Evolutionary conservation across 805 yeast genomes (phyloP), one percentile per base, ranked within the genome.

Genomic region (Kazachstania kunashirensis): DNA sequence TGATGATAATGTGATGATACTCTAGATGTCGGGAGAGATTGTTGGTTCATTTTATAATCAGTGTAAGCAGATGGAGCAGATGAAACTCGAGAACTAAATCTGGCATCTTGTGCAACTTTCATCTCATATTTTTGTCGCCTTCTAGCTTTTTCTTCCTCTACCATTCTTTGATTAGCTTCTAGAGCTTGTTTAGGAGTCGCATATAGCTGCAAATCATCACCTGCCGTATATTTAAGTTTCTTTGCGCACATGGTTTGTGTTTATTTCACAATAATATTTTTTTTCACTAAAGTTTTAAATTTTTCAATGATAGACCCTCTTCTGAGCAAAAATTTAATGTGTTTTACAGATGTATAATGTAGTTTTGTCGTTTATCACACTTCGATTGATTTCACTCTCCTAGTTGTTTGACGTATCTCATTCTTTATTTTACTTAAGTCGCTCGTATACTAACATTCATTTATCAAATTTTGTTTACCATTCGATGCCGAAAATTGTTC

Each of bases 121-220:
- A 34, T 34, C 19, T 33, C 36, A 23, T 46, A 55, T 19, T 52
- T 43, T 27, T 44, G 46, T 20, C 43, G 52, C 26, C 53, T 44
- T 40, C 47, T 45, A 20, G 41, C 30, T 32, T 47, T 48, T 33
- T 50, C 59, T 33, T 53, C 52, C 18, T 52, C 56, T 13, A 42
- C 45, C n/a, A 16, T 17, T 28, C 53, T 45, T 32, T 45, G 47
- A 9, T 52, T 48, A 11, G 53, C 55, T 31, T 51, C 52, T 50
- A 59, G 40, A 4, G 62, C 59, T 35, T 59, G 61, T 38, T 58
- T 55, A 11, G 64, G 64, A 1, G 64, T 59, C 1, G 62, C 59
- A 42, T 55, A 56, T 14, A 58, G 42, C 46, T 44, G 44, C 17
- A 58, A 36, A 29, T 57, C 60, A 43, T 59, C 64, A 3, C 64